phyloP scores from a whole-genome alignment of 78 protist genomes.

The Chrysochromulina parva region DNA sequence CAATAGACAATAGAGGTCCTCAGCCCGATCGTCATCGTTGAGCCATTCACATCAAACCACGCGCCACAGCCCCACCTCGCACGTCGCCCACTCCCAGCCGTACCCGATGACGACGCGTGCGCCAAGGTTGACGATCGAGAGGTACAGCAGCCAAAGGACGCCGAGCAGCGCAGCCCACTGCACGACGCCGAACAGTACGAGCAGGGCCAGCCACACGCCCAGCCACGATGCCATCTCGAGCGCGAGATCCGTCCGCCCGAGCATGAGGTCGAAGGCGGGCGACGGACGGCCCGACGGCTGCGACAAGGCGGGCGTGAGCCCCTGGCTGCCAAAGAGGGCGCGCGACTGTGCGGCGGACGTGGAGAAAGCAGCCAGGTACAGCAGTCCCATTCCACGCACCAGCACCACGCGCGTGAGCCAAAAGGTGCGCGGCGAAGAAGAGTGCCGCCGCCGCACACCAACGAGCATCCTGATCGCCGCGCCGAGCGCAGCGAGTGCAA shows the following conservation, averaged over 20 bases:
- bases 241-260: background rate
- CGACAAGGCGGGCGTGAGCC: constrained; percentile 11
- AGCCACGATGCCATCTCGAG: constrained; percentile 7
- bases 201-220: constrained; percentile 22
- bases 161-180: background rate
- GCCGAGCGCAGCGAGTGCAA: too few relatives aligned
- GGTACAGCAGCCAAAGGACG: constrained; percentile 38
- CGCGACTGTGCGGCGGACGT: constrained; percentile 28
- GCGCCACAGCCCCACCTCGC: background rate
- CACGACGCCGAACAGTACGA: background rate
- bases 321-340: constrained; percentile 23
- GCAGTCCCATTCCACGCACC: background rate
- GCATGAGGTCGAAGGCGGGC: constrained; percentile 9
- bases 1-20: background rate
- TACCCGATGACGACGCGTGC: constrained; percentile 24
- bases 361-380: constrained; percentile 41
- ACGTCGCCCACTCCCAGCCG: constrained; percentile 62
- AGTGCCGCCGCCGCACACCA: background rate
- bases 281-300: constrained; percentile 1
- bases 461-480: background rate
- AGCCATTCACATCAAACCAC: background rate
- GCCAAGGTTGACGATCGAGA: constrained; percentile 41
- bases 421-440: background rate
- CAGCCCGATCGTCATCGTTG: background rate
- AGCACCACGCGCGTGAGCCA: constrained; percentile 37